Base-by-base conservation (phyloP, 2,329 filamentous ascomycete genomes). In the Monosporascus sp. region DNA sequence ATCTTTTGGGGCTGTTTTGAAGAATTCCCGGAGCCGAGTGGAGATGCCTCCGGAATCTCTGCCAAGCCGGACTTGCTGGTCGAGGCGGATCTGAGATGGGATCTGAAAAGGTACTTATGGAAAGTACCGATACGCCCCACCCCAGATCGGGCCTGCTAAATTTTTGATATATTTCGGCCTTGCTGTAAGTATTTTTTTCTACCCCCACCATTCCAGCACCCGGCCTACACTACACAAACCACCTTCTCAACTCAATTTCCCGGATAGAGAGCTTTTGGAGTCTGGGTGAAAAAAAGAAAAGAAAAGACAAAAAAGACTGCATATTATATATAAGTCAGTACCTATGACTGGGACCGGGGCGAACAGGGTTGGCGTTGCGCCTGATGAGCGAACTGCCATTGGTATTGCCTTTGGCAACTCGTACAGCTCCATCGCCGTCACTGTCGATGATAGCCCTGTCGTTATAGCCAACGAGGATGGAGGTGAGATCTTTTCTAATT, bases 401-500 rank as follows among this genome's bases (percentile, higher is more conserved):
- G 94, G 94, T 72, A 91, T 99, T 70, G 89, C 92, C 63, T 97
- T 97, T 79, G 94, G 94, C 76, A 99, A 97, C 79, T 92, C 91
- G 58, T 96, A 96, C 85, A 95, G 91, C 78, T 97, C 91, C 56
- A 97, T 99, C 75, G 93, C 93, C 65, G 91, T 86, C 71, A 96
- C 92, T 47, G 83, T 87, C 58, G 93, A 97, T 68, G 93, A 95
- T 74, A 96, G 95, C 79, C 87, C 91, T 60, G 91, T 97, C 72
- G 93, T 99, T 60, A 97, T 99, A 76, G 94, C 94, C 68, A 97
- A 99, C 76, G 94, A 97, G 78, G 94, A 97, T 70, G 94, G 94
- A 80, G 90, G 90, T 91, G 71, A 68, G 84, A 74, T 26, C 11
- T 5, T 5, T 35, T 35, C 31, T n/a, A 51, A 26, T 45, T 46